Percentiles rank a stretch among this genome's conserved stretches.
Conservation (phyloP, 2,329 filamentous ascomycete genomes). For the Neonectria ditissima region DNA sequence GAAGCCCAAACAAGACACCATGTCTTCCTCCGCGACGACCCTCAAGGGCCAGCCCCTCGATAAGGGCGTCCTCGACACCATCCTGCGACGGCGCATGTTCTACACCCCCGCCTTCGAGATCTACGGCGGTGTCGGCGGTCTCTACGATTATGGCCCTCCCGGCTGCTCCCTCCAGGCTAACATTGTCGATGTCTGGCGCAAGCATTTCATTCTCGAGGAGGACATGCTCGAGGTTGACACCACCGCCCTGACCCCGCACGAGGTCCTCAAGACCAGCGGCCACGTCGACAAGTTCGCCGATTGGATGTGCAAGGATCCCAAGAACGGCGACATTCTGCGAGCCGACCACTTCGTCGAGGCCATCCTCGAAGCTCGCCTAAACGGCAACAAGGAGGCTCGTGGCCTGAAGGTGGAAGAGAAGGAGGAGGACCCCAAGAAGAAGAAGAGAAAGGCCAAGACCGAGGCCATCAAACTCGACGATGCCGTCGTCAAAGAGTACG, state of each 20-base stretch:
- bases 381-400: conserved; percentile 92
- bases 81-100: conserved; percentile 90
- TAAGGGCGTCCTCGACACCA: conserved; percentile 81
- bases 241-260: conserved; percentile 91
- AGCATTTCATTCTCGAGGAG: conserved; percentile 92
- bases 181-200: conserved; percentile 89
- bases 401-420: conserved; percentile 83
- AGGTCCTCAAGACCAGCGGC: conserved; percentile 93
- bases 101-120: conserved; percentile 97
- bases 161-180: conserved; percentile 89
- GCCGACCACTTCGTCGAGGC: conserved; percentile 98
- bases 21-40: conserved; percentile 73
- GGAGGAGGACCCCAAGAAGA: conserved; percentile 76
- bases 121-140: conserved; percentile 87
- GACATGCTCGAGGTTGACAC: conserved; percentile 97
- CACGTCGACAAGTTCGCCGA: conserved; percentile 99
- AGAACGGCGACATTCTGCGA: conserved; percentile 95
- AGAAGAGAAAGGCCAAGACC: conserved; percentile 90
- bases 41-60: conserved; percentile 92
- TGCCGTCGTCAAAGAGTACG: conserved; percentile 86
- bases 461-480: conserved; percentile 90
- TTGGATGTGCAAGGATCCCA: conserved; percentile 99
- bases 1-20: conserved; percentile 47
- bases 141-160: conserved; percentile 94
- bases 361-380: conserved; percentile 86